Evolutionary conservation across 2,329 filamentous ascomycete species (phyloP).

Genomic region (Incumbomyces lentus): DNA sequence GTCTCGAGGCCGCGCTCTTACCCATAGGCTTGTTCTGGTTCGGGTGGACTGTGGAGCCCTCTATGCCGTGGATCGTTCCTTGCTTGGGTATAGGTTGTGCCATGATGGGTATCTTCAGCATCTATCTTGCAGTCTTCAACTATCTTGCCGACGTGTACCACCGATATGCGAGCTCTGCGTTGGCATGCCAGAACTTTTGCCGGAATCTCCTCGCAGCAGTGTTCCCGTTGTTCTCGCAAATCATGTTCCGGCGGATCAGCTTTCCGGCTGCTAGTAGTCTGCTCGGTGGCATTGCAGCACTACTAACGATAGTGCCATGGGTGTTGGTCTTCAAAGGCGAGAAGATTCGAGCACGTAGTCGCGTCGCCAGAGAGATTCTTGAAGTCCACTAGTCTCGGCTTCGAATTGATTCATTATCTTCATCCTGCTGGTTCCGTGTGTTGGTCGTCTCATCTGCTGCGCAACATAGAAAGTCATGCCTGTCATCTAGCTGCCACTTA

Average conservation of each 20-base stretch:
- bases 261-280: slow-evolving; percentile 62
- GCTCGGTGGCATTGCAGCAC: slow-evolving; percentile 58
- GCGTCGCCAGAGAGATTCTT: slow-evolving; percentile 51
- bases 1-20: slow-evolving; percentile 62
- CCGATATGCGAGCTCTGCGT: slow-evolving; percentile 69
- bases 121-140: slow-evolving; percentile 86
- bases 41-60: slow-evolving; percentile 52
- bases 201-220: slow-evolving; percentile 72
- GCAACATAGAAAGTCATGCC: too few relatives aligned
- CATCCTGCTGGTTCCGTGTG: too few relatives aligned
- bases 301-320: slow-evolving; percentile 76
- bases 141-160: slow-evolving; percentile 86
- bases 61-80: slow-evolving; percentile 63
- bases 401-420: too few relatives aligned
- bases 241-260: slow-evolving; percentile 64
- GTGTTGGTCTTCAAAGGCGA: slow-evolving; percentile 70
- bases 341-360: slow-evolving; percentile 62
- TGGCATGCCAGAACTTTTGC: slow-evolving; percentile 79
- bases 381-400: not conserved
- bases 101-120: slow-evolving; percentile 74
- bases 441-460: too few relatives aligned
- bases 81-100: slow-evolving; percentile 60
- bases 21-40: slow-evolving; percentile 76
- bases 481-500: too few relatives aligned
- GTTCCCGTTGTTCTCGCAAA: slow-evolving; percentile 66